Base-by-base conservation (phyloP, 2,329 filamentous ascomycete genomes). In the Monilinia fructigena region DNA sequence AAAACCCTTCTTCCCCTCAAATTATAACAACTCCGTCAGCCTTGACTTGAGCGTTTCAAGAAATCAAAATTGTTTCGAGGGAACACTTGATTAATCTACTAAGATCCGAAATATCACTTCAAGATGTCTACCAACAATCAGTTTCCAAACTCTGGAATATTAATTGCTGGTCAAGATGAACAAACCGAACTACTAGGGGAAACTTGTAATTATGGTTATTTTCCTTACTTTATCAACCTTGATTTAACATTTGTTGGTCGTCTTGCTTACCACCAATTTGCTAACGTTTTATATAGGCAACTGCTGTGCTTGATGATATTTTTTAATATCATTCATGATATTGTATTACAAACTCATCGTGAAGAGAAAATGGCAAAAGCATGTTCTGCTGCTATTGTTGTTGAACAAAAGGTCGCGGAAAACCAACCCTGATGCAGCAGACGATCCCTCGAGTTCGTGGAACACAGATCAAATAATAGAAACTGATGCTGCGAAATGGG, bases 281-380 rank as follows among this genome's bases (percentile, higher is more conserved):
- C 71, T 73, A 63, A 74, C 67, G 52, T 55, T 61, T 38, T 56
- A 65, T 53, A 58, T 56, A 89, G 86, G 81, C 86, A 70, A 83
- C 87, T 75, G 80, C 84, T 28, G 85, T 94, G 68, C 83, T 94
- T 74, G 89, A 93, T 74, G 90, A 93, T 75, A 79, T 89, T 66
- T 80, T 94, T 69, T 87, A 93, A 91, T 77, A 85, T 93, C 74
- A 83, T 93, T 71, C 88, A 90, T 77, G 89, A 91, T 76, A 82
- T 92, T 62, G 82, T 92, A 70, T 82, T 92, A 74, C 86, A 90
- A 76, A 87, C 86, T 52, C 91, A 94, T 77, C 89, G 89, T 71
- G 85, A 90, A 72, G 91, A 94, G 79, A 93, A 93, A 80, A 85
- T 87, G 70, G 86, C 91, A 63, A 86, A 89, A 76, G 86, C 87